Evolutionary conservation across 257 asterid genomes (phyloP), one percentile per base, ranked within the genome.

Genomic region (Jasminum sambac): DNA sequence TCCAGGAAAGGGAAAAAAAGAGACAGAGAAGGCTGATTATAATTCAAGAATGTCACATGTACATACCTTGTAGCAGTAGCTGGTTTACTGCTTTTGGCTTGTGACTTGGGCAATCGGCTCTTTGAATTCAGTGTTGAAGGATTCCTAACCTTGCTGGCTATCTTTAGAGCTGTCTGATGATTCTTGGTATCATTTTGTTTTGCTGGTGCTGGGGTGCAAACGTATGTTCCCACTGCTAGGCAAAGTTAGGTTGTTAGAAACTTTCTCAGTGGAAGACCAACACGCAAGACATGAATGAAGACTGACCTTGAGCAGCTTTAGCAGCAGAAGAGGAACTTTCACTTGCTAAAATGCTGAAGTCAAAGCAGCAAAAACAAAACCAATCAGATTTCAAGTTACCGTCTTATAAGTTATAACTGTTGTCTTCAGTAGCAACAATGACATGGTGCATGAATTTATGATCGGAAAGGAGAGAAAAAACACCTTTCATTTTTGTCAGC

Each of bases 171-270:
- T 17, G 95, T 80, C 74, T 78, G 92, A 55, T 23, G 72, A 84
- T 72, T 90, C 78, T 77, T 83, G 55, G 80, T 74, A 8, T 74
- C 82, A n/a, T 61, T 79, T 41, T 60, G 81, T 68, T 46, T 81
- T 50, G 48, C 68, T 11, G 89, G 89, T 66, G 82, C 87, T 37
- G 98, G 97, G 7, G 96, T 90, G 79, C 90, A 83, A 74, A 81
- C 76, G 62, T 77, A 95, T 38, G 80, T 62, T 25, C 70, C 72
- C 73, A 60, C 46, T 34, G 40, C 41, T 14, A 5, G n/a, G 12
- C 34, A 17, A 25, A 70, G 40, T 59, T 5, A 5, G 23, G 64
- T 46, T 72, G 46, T 6, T 26, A 77, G 70, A 74, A 48, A 8
- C 71, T 55, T 68, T 64, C n/a, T 64, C n/a, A 42, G 37, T 36